These are phyloP conservation scores for Colletotrichum viniferum DNA, from an alignment of 2,329 filamentous ascomycete genomes.

Conservation along the genomic window DNA sequence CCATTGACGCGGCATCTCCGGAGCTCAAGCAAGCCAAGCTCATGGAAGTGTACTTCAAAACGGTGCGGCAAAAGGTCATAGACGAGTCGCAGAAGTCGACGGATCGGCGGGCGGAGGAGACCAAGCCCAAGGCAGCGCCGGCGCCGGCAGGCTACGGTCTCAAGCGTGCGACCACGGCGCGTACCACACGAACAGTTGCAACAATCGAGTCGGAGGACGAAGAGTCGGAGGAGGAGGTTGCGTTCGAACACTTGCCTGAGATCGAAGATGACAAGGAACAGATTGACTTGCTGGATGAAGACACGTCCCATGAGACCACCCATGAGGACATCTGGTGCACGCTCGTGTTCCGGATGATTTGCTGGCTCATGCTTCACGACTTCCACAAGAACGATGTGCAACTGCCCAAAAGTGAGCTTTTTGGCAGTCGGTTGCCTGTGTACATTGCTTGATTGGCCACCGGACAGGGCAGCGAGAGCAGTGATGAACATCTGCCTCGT, in stretches of 20 bases:
- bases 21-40: slow-evolving; percentile 54
- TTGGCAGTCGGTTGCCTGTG: slow-evolving; percentile 60
- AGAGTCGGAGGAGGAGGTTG: too few relatives aligned
- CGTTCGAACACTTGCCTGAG: too few relatives aligned
- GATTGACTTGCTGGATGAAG: too few relatives aligned
- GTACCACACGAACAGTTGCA: too few relatives aligned
- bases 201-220: too few relatives aligned
- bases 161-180: too few relatives aligned
- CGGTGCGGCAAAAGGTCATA: slow-evolving; percentile 46
- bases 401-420: slow-evolving; percentile 52
- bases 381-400: slow-evolving; percentile 60
- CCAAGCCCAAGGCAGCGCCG: too few relatives aligned
- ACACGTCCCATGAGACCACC: too few relatives aligned
- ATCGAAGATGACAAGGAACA: too few relatives aligned
- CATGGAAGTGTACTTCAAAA: slow-evolving; percentile 57
- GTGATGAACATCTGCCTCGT: too few relatives aligned
- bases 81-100: slow-evolving; percentile 33
- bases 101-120: slow-evolving; percentile 23
- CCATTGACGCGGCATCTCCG: slow-evolving; percentile 50
- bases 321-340: slow-evolving; percentile 54
- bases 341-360: slow-evolving; percentile 61
- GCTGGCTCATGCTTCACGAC: slow-evolving; percentile 62
- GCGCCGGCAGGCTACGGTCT: too few relatives aligned
- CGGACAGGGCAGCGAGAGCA: too few relatives aligned
- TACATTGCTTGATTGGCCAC: slow-evolving; percentile 35